These are phyloP conservation scores for Cystofilobasidium bisporidii DNA, from an alignment of 768 basidiomycete genomes.

Conservation along the genomic window DNA sequence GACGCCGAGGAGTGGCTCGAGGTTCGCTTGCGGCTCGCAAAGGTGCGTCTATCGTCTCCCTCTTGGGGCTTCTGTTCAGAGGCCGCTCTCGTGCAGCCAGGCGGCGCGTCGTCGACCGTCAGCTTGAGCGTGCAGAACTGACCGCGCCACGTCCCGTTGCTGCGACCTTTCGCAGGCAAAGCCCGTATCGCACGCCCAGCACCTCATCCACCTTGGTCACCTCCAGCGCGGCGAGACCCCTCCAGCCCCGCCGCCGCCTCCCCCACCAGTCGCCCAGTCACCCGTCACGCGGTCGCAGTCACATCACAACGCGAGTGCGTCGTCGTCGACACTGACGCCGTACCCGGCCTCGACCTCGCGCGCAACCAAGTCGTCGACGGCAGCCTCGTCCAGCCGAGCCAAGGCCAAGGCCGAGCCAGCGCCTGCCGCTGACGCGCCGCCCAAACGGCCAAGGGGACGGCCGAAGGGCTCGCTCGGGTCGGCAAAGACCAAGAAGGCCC, in stretches of 20 bases:
- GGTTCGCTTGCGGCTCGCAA: slow-evolving; percentile 14
- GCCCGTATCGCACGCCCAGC: slow-evolving; percentile 19
- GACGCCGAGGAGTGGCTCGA: slow-evolving; percentile 26
- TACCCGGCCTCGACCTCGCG: not conserved
- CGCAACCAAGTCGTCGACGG: not conserved
- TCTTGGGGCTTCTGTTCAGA: not conserved
- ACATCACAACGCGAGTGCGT: not conserved
- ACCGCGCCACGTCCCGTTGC: not conserved
- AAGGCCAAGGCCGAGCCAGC: not conserved
- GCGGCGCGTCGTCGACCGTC: not conserved
- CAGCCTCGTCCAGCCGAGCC: not conserved
- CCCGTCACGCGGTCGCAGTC: not conserved
- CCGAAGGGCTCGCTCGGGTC: not conserved
- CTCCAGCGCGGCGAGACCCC: slow-evolving; percentile 17
- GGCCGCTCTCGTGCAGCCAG: not conserved
- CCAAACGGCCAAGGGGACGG: not conserved
- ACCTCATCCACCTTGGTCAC: slow-evolving; percentile 6
- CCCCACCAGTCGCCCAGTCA: not conserved
- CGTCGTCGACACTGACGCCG: not conserved
- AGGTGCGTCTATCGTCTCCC: slow-evolving; percentile 4
- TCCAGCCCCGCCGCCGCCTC: not conserved
- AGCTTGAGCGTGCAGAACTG: too few species aligned
- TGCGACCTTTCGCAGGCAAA: slow-evolving; percentile 1
- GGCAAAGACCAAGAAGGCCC: not conserved
- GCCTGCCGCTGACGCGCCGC: not conserved